Base-by-base conservation (phyloP, 768 basidiomycete species). In the Serendipita sp. region DNA sequence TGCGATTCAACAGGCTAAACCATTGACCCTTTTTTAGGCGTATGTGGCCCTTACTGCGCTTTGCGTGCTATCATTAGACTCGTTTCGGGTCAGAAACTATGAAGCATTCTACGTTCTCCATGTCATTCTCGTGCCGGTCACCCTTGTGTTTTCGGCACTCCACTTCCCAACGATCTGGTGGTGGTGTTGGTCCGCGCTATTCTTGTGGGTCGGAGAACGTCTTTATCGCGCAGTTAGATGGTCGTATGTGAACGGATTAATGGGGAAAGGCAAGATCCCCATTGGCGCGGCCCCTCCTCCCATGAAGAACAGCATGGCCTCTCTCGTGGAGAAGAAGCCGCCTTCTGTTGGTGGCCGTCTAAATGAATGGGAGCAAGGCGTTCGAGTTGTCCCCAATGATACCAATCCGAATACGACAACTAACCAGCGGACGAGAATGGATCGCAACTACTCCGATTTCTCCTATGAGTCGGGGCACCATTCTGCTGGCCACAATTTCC, bases 61-160 rank as follows among this genome's bases (percentile, higher is more conserved):
- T 42, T 76, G 81, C 58, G 61, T 80, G 51, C 67, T 79, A 16
- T 84, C 84, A 26, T 64, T 82, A 13, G 70, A 72, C 14, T 75
- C 79, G 2, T 67, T 87, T 53, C 76, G 85, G 34, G 75, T 74
- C 31, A 73, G 72, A 2, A 78, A 76, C 68, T 85, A 83, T 68
- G 81, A 87, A 70, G 66, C 75, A 3, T 90, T 90, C 74, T 88
- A 85, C 67, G 72, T 78, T 64, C 67, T 78, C 22, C 88, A 90
- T 68, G 70, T 89, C 44, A 68, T 82, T 33, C 76, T 87, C 24
- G 81, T 84, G 31, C 79, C 86, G 43, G 68, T 78, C n/a, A 83
- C 81, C 43, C 74, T 90, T 45, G 72, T 82, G 45, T 74, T 78
- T 63, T 76, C 82, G 3, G 84, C 81, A 17, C 70, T 89, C 0